phyloP scores from a whole-genome alignment of 2,329 filamentous ascomycete species.

The Juglanconis juglandina region DNA sequence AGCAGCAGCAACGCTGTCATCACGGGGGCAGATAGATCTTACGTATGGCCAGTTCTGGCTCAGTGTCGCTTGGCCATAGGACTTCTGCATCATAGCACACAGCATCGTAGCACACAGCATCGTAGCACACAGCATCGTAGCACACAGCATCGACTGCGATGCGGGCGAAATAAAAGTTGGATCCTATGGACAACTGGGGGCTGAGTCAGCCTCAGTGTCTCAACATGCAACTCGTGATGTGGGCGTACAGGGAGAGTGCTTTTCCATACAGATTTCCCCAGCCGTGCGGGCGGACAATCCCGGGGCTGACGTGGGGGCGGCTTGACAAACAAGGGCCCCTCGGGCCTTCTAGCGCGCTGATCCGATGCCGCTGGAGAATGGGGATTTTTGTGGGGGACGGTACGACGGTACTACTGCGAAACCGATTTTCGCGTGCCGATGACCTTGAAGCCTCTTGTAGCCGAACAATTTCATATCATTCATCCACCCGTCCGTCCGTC shows the following conservation, averaged over 20 bases:
- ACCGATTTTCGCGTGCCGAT: conserved; percentile 7
- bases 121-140: not conserved
- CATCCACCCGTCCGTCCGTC: not conserved
- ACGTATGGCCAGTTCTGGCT: not conserved
- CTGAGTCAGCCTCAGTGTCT: not conserved
- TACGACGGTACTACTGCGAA: not conserved
- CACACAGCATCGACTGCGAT: not conserved
- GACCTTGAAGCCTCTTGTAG: not conserved
- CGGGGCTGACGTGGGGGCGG: conserved; percentile 6
- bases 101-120: not conserved
- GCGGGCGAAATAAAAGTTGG: not conserved
- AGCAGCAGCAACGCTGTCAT: not conserved
- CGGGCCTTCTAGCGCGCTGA: not conserved
- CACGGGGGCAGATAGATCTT: not conserved
- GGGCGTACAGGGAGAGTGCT: not conserved
- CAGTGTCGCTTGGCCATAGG: not conserved
- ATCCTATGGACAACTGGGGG: not conserved
- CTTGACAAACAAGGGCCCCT: not conserved
- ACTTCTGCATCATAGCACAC: not conserved
- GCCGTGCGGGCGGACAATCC: not conserved
- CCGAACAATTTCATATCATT: not conserved
- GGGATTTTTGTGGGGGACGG: conserved; percentile 11
- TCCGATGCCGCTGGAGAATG: conserved; percentile 16
- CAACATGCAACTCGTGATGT: not conserved
- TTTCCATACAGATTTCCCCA: conserved; percentile 1